phyloP scores from a whole-genome alignment of 306 rosid genomes.

The Calophaca sinica region DNA sequence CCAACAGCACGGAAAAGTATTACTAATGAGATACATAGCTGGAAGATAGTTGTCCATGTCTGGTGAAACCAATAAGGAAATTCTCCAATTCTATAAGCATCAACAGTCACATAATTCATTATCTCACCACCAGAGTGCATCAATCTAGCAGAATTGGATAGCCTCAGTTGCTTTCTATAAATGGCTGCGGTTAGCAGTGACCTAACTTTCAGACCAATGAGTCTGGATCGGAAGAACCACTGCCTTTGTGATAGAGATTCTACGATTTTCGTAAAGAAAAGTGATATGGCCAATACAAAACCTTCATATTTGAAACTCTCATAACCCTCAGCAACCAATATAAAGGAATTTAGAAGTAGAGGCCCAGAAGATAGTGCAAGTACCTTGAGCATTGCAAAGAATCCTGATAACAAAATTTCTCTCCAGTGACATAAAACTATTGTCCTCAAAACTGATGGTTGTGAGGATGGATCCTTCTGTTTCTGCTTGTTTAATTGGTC shows the following conservation, averaged over 20 bases:
- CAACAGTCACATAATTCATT: constrained; percentile 87
- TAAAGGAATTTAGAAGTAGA: constrained; percentile 79
- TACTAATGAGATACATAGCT: constrained; percentile 71
- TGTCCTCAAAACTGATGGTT: constrained; percentile 63
- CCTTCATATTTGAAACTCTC: constrained; percentile 83
- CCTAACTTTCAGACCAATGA: constrained; percentile 71
- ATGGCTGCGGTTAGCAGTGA: constrained; percentile 82
- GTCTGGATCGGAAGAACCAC: constrained; percentile 83
- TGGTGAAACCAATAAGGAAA: constrained; percentile 92
- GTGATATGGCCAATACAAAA: constrained; percentile 61
- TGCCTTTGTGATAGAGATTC: constrained; percentile 91
- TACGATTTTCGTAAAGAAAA: constrained; percentile 63
- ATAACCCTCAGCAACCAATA: constrained; percentile 80
- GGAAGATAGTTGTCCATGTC: constrained; percentile 89
- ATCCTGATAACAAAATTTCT: constrained; percentile 75
- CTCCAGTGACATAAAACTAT: constrained; percentile 68
- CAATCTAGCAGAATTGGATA: constrained; percentile 72
- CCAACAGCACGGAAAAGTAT: constrained; percentile 80
- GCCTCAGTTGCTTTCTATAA: constrained; percentile 72
- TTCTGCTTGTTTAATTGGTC: constrained; percentile 62
- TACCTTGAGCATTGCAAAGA: constrained; percentile 78
- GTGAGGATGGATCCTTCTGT: constrained; percentile 53
- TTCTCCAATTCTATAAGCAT: constrained; percentile 92
- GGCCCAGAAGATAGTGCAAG: constrained; percentile 83
- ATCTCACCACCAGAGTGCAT: constrained; percentile 83